Conservation (phyloP, 345 rosid genomes). For the Noccaea caerulescens region DNA sequence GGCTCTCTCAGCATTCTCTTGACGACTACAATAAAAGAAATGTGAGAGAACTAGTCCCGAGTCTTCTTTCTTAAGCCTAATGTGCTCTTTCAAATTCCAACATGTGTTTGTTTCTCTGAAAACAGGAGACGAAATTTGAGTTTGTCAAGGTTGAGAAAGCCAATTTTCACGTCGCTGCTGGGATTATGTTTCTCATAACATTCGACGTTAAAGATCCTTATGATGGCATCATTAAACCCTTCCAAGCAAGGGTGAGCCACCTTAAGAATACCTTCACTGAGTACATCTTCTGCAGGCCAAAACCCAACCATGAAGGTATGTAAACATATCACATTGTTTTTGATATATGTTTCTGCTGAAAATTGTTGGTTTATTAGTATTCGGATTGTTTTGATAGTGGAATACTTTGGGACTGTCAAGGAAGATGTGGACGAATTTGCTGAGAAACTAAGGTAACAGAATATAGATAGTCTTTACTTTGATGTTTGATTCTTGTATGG, state of each 20-base stretch:
- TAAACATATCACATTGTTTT: too few species aligned
- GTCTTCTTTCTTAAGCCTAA: not conserved
- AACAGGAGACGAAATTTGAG: not conserved
- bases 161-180: not conserved
- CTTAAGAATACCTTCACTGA: too few species aligned
- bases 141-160: not conserved
- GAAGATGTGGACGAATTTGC: not conserved
- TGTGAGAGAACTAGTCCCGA: not conserved
- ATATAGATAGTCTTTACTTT: too few species aligned
- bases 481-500: slow-evolving; percentile 2
- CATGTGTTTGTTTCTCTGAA: not conserved
- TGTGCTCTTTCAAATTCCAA: too few species aligned
- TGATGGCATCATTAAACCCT: not conserved
- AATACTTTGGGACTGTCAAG: not conserved
- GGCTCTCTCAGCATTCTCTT: not conserved
- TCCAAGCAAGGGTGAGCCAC: not conserved
- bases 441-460: not conserved
- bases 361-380: not conserved
- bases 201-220: not conserved
- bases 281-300: not conserved
- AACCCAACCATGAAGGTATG: slow-evolving; percentile 1
- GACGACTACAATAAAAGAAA: slow-evolving; percentile 25
- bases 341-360: not conserved
- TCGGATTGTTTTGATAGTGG: not conserved
- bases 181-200: slow-evolving; percentile 1